These are phyloP conservation scores for Fusarium begoniae DNA, from an alignment of 2,329 filamentous ascomycete species.

Conservation along the genomic window DNA sequence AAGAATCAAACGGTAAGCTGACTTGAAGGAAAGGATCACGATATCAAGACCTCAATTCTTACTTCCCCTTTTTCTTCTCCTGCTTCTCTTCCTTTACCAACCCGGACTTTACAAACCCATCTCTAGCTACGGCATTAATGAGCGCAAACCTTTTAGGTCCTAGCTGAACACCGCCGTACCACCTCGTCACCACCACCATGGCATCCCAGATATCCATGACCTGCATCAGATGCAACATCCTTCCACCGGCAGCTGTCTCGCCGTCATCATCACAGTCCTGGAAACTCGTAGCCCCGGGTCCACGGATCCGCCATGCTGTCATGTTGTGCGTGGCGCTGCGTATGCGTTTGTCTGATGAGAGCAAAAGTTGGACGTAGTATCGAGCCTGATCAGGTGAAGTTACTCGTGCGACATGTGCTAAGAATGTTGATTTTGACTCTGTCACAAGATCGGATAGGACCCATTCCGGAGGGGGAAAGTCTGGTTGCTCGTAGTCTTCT, in stretches of 20 bases:
- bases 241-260: constrained; percentile 87
- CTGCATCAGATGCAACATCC: constrained; percentile 90
- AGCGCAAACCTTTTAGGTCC: constrained; percentile 90
- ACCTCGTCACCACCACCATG: constrained; percentile 91
- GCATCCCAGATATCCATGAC: constrained; percentile 94
- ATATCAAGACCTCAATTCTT: constrained; percentile 26
- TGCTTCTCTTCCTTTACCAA: constrained; percentile 63
- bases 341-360: constrained; percentile 84
- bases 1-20: neutral
- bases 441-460: constrained; percentile 75
- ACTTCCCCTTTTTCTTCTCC: constrained; percentile 48
- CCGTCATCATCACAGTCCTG: constrained; percentile 98
- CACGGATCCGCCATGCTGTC: constrained; percentile 87
- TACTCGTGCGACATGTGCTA: constrained; percentile 79
- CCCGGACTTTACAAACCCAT: constrained; percentile 82
- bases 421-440: constrained; percentile 88
- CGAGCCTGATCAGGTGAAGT: constrained; percentile 76
- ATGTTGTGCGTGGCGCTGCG: constrained; percentile 95
- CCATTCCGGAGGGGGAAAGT: constrained; percentile 63
- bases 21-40: neutral
- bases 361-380: constrained; percentile 75
- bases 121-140: constrained; percentile 87
- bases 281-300: constrained; percentile 62
- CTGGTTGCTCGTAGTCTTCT: constrained; percentile 20
- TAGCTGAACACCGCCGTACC: constrained; percentile 92